Conservation (phyloP, 2,329 filamentous ascomycete species). For the Pezicula carpinea region DNA sequence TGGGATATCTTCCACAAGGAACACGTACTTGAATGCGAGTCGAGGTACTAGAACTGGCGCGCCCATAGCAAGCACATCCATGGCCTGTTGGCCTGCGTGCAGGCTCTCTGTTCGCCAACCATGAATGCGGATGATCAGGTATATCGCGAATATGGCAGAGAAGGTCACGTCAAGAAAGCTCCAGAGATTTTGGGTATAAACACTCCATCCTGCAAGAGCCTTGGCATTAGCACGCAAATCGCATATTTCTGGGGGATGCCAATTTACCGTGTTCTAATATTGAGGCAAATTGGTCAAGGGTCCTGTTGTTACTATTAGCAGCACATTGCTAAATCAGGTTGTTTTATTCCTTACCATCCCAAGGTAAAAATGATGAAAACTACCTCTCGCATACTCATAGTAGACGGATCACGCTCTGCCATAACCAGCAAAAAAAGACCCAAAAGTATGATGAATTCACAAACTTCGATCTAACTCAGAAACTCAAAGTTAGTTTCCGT, state of each 20-base stretch:
- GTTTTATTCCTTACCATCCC: slow-evolving; percentile 51
- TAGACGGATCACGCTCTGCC: slow-evolving; percentile 57
- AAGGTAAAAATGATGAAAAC: slow-evolving; percentile 69
- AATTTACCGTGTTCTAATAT: slow-evolving; percentile 60
- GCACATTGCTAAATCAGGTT: background rate
- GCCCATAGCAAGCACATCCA: slow-evolving; percentile 74
- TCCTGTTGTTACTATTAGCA: background rate
- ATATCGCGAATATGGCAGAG: slow-evolving; percentile 64
- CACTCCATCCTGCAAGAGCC: slow-evolving; percentile 52
- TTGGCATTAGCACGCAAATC: slow-evolving; percentile 13
- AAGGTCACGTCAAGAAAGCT: slow-evolving; percentile 81
- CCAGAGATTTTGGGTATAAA: slow-evolving; percentile 86
- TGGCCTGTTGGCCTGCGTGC: slow-evolving; percentile 57
- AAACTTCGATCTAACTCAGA: too few relatives aligned
- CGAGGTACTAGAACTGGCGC: slow-evolving; percentile 75
- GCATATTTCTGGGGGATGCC: slow-evolving; percentile 37
- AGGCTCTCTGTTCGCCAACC: slow-evolving; percentile 49
- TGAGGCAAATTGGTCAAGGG: slow-evolving; percentile 69
- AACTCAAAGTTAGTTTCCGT: too few relatives aligned
- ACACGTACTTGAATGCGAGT: slow-evolving; percentile 81
- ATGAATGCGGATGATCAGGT: slow-evolving; percentile 63
- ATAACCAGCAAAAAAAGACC: slow-evolving; percentile 68
- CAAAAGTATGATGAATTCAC: slow-evolving; percentile 68
- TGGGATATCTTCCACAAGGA: too few relatives aligned
- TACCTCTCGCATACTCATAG: slow-evolving; percentile 54